Base-by-base conservation (phyloP, 2,329 filamentous ascomycete species). In the Pseudogymnoascus sp. region DNA sequence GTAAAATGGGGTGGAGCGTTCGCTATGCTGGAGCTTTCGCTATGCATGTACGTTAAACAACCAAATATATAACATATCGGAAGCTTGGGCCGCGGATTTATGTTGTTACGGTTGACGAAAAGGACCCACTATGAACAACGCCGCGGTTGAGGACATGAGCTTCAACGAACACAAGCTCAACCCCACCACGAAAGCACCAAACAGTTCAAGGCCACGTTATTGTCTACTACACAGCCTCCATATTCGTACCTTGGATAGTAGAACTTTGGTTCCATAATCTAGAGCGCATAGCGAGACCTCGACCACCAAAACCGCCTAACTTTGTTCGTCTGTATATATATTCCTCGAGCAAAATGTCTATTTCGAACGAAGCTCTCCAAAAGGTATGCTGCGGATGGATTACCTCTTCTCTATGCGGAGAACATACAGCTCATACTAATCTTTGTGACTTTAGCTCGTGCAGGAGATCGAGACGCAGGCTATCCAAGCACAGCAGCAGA, bases 381-480 rank as follows among this genome's bases (percentile, higher is more conserved):
- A 96, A 97, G 88, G 93, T 93, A 73, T 35, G 36, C 63, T 19
- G 41, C 49, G 49, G 14, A 19, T 22, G 1, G 6, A 33, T 33
- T 33, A 33, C 11, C 52, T 35, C 12, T 41, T 33, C 62, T 38
- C 23, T 60, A 63, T 67, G 39, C n/a, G 35, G 9, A 45, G 14
- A 59, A 61, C 28, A 59, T 25, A 30, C 28, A 42, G 7, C 61
- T 52, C 25, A 62, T 68, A 19, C 66, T 61, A 63, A 62, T 61
- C 42, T 39, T 41, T 58, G 42, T 42, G 49, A 65, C 60, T 64
- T 62, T 67, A 97, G 93, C 82, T 97, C 66, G 85, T 96, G 70
- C 89, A 90, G 75, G 94, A 97, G 78, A 97, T 97, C 71, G 92
- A 97, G 78, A 86, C 88, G 67, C 94, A 96, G 75, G 92, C 92